Evolutionary conservation across 2,329 filamentous ascomycete species (phyloP), one percentile per base, ranked within the genome.

Genomic region (Fusarium nodosum): DNA sequence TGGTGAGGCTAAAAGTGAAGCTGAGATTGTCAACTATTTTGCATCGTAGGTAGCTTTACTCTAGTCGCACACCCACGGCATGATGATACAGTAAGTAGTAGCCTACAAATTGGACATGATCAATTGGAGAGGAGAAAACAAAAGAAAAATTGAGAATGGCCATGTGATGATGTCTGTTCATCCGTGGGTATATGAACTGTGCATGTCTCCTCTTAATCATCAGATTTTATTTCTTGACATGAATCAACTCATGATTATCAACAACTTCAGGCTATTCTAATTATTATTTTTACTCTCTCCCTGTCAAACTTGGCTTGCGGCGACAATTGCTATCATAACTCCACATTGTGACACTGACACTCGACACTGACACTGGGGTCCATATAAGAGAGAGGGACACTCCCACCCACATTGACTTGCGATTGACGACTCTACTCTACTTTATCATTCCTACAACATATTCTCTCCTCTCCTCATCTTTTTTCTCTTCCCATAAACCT

Each of bases 101-200:
- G n/a, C n/a, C n/a, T n/a, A n/a, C n/a, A n/a, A 26, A 48, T 58
- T 36, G 55, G 55, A 45, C 36, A 38, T 45, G 38, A 38, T 41
- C 44, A 24, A 41, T 51, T 50, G 48, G 41, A 28, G 36, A 38
- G 15, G 31, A 33, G 31, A 28, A 44, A 31, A 5, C 4, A 18
- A 15, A 39, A 30, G 20, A 46, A 56, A 59, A 30, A 46, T n/a
- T 26, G 33, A 38, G 26, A 28, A 28, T 22, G 46, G 16, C 51
- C 68, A 66, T 71, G 60, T 64, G 64, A 60, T 67, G 65, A 24
- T 15, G 28, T 46, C 28, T 44, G 56, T 63, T 46, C 68, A 69
- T 66, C 34, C 36, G 28, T 50, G 48, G 69, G 38, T 72, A 73
- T 72, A 72, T 74, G 66, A 71, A 55, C 59, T 66, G 56, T 51